Conservation (phyloP, 441 rosid genomes). For the Daphne laureola region DNA sequence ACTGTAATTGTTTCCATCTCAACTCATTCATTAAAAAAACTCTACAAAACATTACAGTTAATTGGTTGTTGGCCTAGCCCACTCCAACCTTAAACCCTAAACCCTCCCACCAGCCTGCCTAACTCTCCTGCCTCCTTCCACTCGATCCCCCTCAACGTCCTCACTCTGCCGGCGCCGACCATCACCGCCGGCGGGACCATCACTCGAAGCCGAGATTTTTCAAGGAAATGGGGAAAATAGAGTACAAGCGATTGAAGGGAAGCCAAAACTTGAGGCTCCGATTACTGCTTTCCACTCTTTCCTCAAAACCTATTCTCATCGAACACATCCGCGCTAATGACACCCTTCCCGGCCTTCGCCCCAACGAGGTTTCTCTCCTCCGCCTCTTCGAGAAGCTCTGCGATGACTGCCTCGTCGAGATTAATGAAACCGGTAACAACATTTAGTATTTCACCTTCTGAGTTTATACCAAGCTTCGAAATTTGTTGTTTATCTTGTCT, state of each 20-base stretch:
- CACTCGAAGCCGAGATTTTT: slow-evolving; percentile 9
- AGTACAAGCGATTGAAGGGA: slow-evolving; percentile 55
- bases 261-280: slow-evolving; percentile 68
- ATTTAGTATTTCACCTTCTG: too few relatives aligned
- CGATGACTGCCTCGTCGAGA: slow-evolving; percentile 61
- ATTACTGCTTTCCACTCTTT: slow-evolving; percentile 61
- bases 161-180: too few relatives aligned
- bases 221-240: slow-evolving; percentile 49
- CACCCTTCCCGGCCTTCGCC: slow-evolving; percentile 65
- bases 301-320: slow-evolving; percentile 47
- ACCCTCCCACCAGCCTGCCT: too few relatives aligned
- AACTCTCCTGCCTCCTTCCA: too few relatives aligned
- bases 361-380: slow-evolving; percentile 70
- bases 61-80: too few relatives aligned
- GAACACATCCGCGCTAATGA: slow-evolving; percentile 65
- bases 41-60: too few relatives aligned
- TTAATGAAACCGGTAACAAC: slow-evolving; percentile 72
- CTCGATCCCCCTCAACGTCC: too few relatives aligned
- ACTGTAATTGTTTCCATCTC: too few relatives aligned
- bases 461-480: neutral
- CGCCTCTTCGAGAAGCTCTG: slow-evolving; percentile 61
- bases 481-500: slow-evolving; percentile 1
- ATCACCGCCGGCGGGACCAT: too few relatives aligned
- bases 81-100: too few relatives aligned
- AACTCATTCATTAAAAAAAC: too few relatives aligned